These are phyloP conservation scores for Phytophthora boehmeriae DNA, from an alignment of 352 stramenopile genomes.

Conservation along the genomic window DNA sequence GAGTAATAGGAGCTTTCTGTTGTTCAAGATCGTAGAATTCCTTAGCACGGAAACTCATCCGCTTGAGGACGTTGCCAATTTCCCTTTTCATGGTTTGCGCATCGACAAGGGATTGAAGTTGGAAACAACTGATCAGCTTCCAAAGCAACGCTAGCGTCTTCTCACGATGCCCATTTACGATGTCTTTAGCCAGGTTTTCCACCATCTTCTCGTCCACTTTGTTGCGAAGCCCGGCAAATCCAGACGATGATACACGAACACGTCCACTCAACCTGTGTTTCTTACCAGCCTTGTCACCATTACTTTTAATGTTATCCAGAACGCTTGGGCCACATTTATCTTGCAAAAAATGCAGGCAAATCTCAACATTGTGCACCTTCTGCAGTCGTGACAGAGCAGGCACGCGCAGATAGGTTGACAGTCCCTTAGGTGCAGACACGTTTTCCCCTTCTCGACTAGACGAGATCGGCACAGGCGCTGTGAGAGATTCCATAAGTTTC, in stretches of 20 bases:
- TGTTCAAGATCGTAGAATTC: constrained; percentile 66
- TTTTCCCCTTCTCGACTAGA: constrained; percentile 6
- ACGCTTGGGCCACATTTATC: constrained; percentile 68
- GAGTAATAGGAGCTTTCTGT: constrained; percentile 38
- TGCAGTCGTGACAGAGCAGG: constrained; percentile 94
- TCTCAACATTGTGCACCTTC: constrained; percentile 96
- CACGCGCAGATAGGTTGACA: constrained; percentile 91
- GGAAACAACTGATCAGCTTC: constrained; percentile 92
- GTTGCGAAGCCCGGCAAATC: constrained; percentile 53
- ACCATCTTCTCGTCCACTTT: constrained; percentile 69
- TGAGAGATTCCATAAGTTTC: constrained; percentile 93
- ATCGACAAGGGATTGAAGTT: constrained; percentile 89
- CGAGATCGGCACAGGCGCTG: constrained; percentile 21
- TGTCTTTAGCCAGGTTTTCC: constrained; percentile 88
- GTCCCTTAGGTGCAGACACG: constrained; percentile 9
- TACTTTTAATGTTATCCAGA: constrained; percentile 57
- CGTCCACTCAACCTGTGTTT: constrained; percentile 26
- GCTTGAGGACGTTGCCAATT: constrained; percentile 68
- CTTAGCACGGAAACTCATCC: constrained; percentile 72
- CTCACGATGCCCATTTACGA: constrained; percentile 95
- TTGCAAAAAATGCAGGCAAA: constrained; percentile 88
- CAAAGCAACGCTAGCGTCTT: constrained; percentile 95
- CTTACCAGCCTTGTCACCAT: constrained; percentile 9
- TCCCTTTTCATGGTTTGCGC: constrained; percentile 73
- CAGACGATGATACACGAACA: constrained; percentile 37